Evolutionary conservation across 306 rosid genomes (phyloP).

Genomic region (Glycine soja): DNA sequence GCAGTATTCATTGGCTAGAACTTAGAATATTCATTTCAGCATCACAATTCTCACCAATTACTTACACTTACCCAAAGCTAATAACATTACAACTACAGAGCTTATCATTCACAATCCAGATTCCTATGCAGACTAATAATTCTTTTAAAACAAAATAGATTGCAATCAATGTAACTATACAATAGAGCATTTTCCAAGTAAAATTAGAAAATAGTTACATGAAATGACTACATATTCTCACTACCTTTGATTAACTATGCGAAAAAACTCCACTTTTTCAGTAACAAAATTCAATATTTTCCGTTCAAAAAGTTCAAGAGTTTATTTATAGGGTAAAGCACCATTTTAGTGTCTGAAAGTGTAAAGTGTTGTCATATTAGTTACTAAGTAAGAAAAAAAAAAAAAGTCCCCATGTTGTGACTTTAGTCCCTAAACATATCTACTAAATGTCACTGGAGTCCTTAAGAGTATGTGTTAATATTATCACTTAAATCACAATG

Average conservation of each 20-base stretch:
- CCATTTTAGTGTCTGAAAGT: too few species aligned
- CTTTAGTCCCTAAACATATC: too few species aligned
- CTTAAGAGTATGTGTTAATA: too few species aligned
- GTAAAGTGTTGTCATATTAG: too few species aligned
- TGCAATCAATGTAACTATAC: not conserved
- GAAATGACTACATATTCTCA: not conserved
- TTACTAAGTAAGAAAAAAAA: too few species aligned
- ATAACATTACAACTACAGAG: not conserved
- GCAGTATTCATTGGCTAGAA: not conserved
- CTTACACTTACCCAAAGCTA: not conserved
- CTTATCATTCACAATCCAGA: not conserved
- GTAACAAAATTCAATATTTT: not conserved
- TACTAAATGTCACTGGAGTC: too few species aligned
- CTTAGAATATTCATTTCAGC: not conserved
- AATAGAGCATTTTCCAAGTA: not conserved
- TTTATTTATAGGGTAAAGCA: not conserved
- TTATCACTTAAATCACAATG: too few species aligned
- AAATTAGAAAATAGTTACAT: not conserved
- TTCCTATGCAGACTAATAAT: not conserved
- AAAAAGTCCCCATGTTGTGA: too few species aligned
- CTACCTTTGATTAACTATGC: not conserved
- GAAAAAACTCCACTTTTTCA: not conserved
- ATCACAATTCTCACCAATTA: not conserved
- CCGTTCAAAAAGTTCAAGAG: not conserved
- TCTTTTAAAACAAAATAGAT: not conserved